Evolutionary conservation across 306 rosid genomes (phyloP).

Genomic region (Sechiopsis laciniata): DNA sequence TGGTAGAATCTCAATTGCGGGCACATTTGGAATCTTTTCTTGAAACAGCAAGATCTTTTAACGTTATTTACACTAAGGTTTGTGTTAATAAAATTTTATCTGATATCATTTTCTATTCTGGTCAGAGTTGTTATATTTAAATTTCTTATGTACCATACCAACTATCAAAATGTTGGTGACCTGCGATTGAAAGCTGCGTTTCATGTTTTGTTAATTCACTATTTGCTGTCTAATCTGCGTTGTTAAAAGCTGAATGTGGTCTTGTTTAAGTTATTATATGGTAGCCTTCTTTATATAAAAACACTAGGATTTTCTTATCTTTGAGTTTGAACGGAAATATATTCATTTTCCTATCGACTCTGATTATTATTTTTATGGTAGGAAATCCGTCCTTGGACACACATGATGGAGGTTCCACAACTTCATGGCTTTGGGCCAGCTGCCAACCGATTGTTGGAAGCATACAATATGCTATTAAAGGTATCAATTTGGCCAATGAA

Average conservation of each 20-base stretch:
- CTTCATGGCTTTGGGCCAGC: slow-evolving; percentile 98
- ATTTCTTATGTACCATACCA: not conserved
- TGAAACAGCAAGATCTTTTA: slow-evolving; percentile 89
- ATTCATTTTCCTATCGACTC: not conserved
- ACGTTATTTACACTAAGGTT: slow-evolving; percentile 86
- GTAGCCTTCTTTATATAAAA: not conserved
- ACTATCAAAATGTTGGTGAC: not conserved
- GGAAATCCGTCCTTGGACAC: slow-evolving; percentile 99
- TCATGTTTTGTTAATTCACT: not conserved
- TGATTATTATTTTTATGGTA: slow-evolving; percentile 26
- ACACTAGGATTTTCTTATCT: not conserved
- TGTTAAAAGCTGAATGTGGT: not conserved
- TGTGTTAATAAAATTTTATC: not conserved
- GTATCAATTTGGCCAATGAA: slow-evolving; percentile 30
- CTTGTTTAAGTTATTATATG: not conserved
- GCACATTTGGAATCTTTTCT: slow-evolving; percentile 80
- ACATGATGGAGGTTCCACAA: slow-evolving; percentile 99
- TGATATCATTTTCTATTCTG: not conserved
- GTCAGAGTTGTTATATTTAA: not conserved
- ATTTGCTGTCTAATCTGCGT: not conserved
- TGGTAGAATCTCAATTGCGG: slow-evolving; percentile 80
- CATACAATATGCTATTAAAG: slow-evolving; percentile 94
- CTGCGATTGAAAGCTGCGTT: not conserved
- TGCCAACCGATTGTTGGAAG: slow-evolving; percentile 89
- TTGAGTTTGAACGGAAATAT: not conserved